These are phyloP conservation scores for Stephania yunnanensis DNA, from an alignment of 164 flowering plant species.

Conservation along the genomic window DNA sequence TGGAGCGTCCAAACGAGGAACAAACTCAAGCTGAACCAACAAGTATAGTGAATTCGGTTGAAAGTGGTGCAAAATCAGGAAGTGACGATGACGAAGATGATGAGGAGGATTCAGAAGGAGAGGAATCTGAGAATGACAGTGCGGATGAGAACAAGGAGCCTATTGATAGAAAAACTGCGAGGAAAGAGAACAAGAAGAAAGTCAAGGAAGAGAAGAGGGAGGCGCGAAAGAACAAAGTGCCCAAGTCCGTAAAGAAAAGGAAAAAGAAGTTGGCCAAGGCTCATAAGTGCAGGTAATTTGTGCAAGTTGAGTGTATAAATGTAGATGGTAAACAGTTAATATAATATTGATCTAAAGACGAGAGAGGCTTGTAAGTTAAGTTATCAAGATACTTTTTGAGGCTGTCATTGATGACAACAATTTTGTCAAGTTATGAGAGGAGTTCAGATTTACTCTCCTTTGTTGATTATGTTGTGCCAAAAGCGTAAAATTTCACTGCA, in stretches of 20 bases:
- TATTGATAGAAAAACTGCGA: conserved; percentile 63
- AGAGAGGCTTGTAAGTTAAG: too few relatives aligned
- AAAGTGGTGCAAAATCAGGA: conserved; percentile 32
- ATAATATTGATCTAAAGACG: too few relatives aligned
- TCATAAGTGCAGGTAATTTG: conserved; percentile 47
- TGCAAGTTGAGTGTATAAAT: too few relatives aligned
- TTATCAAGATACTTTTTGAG: too few relatives aligned
- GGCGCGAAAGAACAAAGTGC: conserved; percentile 73
- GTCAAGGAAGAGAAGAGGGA: conserved; percentile 98
- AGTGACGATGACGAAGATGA: conserved; percentile 42
- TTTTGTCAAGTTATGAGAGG: too few relatives aligned
- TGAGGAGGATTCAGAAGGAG: conserved; percentile 32
- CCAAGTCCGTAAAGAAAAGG: conserved; percentile 85
- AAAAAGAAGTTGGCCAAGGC: conserved; percentile 83
- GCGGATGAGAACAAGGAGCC: conserved; percentile 22
- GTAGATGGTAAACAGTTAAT: too few relatives aligned
- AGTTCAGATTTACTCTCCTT: too few relatives aligned
- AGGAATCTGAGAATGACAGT: conserved; percentile 23
- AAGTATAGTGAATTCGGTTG: conserved; percentile 12
- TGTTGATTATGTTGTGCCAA: too few relatives aligned
- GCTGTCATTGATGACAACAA: too few relatives aligned
- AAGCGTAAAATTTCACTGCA: too few relatives aligned
- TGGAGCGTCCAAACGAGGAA: conserved; percentile 7
- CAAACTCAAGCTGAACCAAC: conserved; percentile 13
- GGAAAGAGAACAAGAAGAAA: conserved; percentile 93